These are phyloP conservation scores for Neurospora sp. DNA, from an alignment of 495 filamentous ascomycete species.

Conservation along the genomic window DNA sequence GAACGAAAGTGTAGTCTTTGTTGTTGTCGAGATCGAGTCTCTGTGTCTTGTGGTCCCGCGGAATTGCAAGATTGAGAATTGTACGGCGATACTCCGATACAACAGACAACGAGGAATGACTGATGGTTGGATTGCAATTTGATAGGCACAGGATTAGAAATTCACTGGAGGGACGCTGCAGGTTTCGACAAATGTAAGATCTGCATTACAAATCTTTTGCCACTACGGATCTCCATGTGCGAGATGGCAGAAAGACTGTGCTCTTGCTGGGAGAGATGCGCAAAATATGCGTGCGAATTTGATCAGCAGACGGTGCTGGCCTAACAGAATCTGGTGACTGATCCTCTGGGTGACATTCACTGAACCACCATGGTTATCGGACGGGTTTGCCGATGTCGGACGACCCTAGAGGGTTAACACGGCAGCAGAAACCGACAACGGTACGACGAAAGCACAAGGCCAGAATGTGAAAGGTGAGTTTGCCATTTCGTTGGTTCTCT, in stretches of 20 bases:
- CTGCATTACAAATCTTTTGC: conserved; percentile 19
- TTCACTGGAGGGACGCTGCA: neutral
- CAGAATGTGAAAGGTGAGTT: neutral
- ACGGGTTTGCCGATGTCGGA: neutral
- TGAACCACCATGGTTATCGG: neutral
- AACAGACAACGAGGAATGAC: conserved; percentile 1
- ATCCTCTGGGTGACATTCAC: neutral
- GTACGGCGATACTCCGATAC: neutral
- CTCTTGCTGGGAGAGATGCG: neutral
- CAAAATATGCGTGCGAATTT: neutral
- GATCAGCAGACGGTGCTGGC: neutral
- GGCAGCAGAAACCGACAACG: neutral
- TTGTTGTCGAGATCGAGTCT: neutral
- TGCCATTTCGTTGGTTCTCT: neutral
- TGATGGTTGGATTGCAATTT: conserved; percentile 5
- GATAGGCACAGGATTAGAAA: neutral
- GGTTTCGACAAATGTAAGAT: conserved; percentile 8
- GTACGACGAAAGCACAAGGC: neutral
- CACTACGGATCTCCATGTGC: neutral
- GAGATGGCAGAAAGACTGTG: neutral
- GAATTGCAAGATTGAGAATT: neutral
- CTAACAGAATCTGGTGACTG: neutral
- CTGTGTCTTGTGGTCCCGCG: neutral
- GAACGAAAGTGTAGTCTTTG: neutral
- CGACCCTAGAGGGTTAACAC: neutral